Evolutionary conservation across 1,139 yeast species (phyloP), one percentile per base, ranked within the genome.

Genomic region (Pichia sp.): DNA sequence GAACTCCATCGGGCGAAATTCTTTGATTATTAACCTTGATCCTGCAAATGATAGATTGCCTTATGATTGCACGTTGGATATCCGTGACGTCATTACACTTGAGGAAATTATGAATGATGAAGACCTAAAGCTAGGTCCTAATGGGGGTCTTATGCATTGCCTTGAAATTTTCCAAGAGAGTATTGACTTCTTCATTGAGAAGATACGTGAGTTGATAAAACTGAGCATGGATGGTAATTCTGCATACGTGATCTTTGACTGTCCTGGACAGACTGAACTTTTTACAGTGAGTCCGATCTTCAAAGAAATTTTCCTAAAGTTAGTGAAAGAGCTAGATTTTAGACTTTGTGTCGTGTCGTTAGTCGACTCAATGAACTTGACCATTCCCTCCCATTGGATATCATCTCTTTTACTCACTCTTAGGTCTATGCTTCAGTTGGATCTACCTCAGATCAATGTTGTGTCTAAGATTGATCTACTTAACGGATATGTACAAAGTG

Each of bases 251-350:
- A 67, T 93, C 6, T 87, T 93, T 60, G 99, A 93, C 58, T 91
- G 97, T 59, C 98, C 99, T 1, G 98, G 97, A 0, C 99, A 93
- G 57, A 91, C 88, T 24, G 99, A 93, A 58, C 69, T 93, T 21
- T 93, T 86, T 59, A 93, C 98, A 2, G 95, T 85, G 53, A 86
- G 86, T 42, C 79, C 88, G 0, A 83, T 95, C 0, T 66, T 93
- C 38, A 78, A 80, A 23, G 69, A 72, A 27, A 80, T 93, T 3
- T 87, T 87, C 47, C 69, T 70, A 46, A 76, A 67, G 42, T 64
- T 93, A 42, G 88, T 69, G 63, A 87, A 77, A 45, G 66, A 67
- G 38, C 62, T 78, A 23, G 86, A 74, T 44, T 65, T 84, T 47
- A 66, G 97, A 35, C 61, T 91, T 12, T 88, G 93, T 48, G 96